Evolutionary conservation across 257 asterid species (phyloP), one percentile per base, ranked within the genome.

Genomic region (Salvia splendens): DNA sequence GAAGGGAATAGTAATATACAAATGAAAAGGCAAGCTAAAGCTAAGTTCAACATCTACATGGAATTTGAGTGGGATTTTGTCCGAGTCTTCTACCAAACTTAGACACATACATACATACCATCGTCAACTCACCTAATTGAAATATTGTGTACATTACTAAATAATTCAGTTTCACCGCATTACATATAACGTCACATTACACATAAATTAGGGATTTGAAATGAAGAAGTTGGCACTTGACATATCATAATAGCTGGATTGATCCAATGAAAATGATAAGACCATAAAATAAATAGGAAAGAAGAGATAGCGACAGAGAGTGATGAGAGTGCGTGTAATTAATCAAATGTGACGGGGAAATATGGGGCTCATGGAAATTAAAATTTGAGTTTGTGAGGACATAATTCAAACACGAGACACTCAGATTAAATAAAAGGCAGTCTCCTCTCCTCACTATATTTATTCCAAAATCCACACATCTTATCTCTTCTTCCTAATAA

Each of bases 11-110:
- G n/a, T n/a, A 20, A 16, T 8, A 64, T 5, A 30, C 6, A 48
- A 30, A 33, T 4, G 5, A 4, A 12, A 12, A 4, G 5, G 3
- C 0, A 4, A 55, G 11, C 7, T 8, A 47, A 46, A 53, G 63
- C 50, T 12, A 52, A 54, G 55, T 74, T 68, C 47, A 54, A 58
- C 64, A 51, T 61, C 54, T 73, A 56, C 49, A 14, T 45, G 92
- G 85, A 81, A 80, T 77, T 64, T 61, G 77, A 84, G 79, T 77
- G 75, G 74, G 72, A 56, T 70, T 70, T 79, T 83, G 84, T 78
- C 82, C 66, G 69, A 77, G 59, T 12, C 76, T 53, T 36, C n/a
- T 24, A 62, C 49, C 77, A 68, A 43, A 70, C 76, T 64, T 51
- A 42, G 4, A 35, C 48, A 41, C 4, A 49, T 7, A 65, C 14